phyloP scores from a whole-genome alignment of 805 yeast species.

The Candida tallmaniae region DNA sequence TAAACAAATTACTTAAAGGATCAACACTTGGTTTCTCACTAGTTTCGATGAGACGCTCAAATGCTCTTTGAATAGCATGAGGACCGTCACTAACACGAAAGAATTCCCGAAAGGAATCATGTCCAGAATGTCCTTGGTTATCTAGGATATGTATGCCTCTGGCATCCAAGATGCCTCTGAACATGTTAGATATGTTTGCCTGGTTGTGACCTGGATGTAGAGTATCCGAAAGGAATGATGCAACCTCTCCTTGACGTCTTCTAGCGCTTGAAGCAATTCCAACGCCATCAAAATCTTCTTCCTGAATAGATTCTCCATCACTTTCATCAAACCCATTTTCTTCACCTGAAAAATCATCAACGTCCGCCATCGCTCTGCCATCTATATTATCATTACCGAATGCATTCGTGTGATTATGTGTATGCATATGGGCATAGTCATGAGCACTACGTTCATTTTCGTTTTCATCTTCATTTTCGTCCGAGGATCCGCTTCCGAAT shows the following conservation, averaged over 20 bases:
- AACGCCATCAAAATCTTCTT: slow-evolving; percentile 18
- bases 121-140: no score
- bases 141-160: slow-evolving; percentile 24
- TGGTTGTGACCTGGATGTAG: slow-evolving; percentile 19
- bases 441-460: slow-evolving; percentile 8
- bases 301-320: slow-evolving; percentile 18
- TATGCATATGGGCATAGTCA: neutral
- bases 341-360: slow-evolving; percentile 11
- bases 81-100: slow-evolving; percentile 1
- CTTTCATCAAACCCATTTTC: slow-evolving; percentile 17
- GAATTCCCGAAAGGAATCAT: no score
- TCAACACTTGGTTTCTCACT: slow-evolving; percentile 11
- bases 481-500: slow-evolving; percentile 21
- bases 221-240: slow-evolving; percentile 23
- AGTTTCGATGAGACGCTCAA: slow-evolving; percentile 18
- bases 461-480: slow-evolving; percentile 15
- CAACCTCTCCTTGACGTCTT: slow-evolving; percentile 19
- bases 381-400: slow-evolving; percentile 7
- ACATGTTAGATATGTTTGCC: slow-evolving; percentile 13
- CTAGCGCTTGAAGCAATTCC: slow-evolving; percentile 11
- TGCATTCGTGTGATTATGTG: neutral
- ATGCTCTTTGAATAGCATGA: slow-evolving; percentile 19
- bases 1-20: slow-evolving; percentile 20
- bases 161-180: slow-evolving; percentile 16
- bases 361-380: slow-evolving; percentile 1